phyloP scores from a whole-genome alignment of 139 green algal species.

The Chlamydomonas asymmetrica region DNA sequence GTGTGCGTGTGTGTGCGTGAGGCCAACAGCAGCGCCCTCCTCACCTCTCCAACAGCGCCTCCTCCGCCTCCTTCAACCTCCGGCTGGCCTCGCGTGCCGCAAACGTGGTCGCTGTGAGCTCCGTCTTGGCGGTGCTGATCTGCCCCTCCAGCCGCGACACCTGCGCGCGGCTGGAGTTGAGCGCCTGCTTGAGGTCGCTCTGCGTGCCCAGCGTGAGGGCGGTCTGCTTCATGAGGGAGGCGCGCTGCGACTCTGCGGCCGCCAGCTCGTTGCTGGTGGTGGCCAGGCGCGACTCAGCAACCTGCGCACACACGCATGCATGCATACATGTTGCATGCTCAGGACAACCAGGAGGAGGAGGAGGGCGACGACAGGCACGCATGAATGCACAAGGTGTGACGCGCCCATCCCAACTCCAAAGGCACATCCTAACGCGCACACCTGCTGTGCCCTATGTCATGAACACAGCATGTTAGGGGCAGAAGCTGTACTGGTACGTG shows the following conservation, averaged over 20 bases:
- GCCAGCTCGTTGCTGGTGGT: neutral
- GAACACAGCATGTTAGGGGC: too few species aligned
- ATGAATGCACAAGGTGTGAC: neutral
- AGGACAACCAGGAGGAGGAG: neutral
- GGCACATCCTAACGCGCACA: conserved; percentile 4
- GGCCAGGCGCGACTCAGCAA: conserved; percentile 4
- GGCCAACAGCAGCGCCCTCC: too few species aligned
- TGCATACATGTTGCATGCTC: too few species aligned
- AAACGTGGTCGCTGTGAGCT: conserved; percentile 1
- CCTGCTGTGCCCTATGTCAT: too few species aligned
- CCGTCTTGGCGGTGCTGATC: neutral
- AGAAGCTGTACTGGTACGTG: too few species aligned
- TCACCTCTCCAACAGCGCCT: neutral
- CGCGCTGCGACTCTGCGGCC: neutral
- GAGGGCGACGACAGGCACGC: neutral
- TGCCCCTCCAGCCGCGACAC: conserved; percentile 18
- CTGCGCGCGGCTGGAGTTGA: conserved; percentile 1
- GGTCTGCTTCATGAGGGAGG: neutral
- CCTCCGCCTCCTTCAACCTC: neutral
- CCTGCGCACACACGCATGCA: neutral
- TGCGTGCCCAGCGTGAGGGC: neutral
- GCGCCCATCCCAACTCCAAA: too few species aligned
- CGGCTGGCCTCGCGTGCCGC: conserved; percentile 9
- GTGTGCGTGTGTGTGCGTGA: too few species aligned
- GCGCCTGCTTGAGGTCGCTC: conserved; percentile 19